phyloP scores from a whole-genome alignment of 371 early-diverging fungal genomes.

The Rozella allomycis region DNA sequence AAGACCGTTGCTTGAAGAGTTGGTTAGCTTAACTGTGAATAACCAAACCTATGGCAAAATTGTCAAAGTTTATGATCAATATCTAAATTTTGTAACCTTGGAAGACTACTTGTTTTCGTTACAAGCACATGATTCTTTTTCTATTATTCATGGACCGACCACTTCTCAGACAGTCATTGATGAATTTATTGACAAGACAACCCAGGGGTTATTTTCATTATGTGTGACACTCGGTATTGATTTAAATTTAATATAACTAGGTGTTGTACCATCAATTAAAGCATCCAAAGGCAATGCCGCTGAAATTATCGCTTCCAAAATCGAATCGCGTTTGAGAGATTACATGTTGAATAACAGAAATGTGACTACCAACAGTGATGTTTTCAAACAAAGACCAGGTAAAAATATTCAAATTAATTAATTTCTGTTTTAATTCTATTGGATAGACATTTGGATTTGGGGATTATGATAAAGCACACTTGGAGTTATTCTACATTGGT shows the following conservation, averaged over 20 bases:
- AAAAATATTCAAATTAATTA: not conserved
- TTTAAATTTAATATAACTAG: constrained; percentile 8
- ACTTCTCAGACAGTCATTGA: constrained; percentile 59
- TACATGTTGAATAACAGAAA: constrained; percentile 59
- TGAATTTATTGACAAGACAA: constrained; percentile 46
- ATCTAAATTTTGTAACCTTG: constrained; percentile 74
- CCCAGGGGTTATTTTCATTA: constrained; percentile 63
- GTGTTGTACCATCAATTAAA: constrained; percentile 67
- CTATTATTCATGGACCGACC: constrained; percentile 47
- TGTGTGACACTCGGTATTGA: constrained; percentile 59
- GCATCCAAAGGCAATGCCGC: constrained; percentile 77
- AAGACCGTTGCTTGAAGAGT: constrained; percentile 72
- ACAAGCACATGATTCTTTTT: constrained; percentile 54
- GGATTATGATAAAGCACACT: constrained; percentile 81
- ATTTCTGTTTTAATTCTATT: constrained; percentile 56
- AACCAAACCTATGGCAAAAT: constrained; percentile 46
- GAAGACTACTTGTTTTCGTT: constrained; percentile 90
- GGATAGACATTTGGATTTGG: constrained; percentile 85
- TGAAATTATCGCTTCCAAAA: constrained; percentile 66
- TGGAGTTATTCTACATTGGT: constrained; percentile 96
- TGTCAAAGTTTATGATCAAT: constrained; percentile 77
- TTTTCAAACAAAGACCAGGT: not conserved
- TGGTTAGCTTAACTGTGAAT: constrained; percentile 55
- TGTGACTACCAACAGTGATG: constrained; percentile 40
- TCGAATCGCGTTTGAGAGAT: constrained; percentile 71